Conservation (phyloP, 202 grass and related monocot species). For the Musa balbisiana region DNA sequence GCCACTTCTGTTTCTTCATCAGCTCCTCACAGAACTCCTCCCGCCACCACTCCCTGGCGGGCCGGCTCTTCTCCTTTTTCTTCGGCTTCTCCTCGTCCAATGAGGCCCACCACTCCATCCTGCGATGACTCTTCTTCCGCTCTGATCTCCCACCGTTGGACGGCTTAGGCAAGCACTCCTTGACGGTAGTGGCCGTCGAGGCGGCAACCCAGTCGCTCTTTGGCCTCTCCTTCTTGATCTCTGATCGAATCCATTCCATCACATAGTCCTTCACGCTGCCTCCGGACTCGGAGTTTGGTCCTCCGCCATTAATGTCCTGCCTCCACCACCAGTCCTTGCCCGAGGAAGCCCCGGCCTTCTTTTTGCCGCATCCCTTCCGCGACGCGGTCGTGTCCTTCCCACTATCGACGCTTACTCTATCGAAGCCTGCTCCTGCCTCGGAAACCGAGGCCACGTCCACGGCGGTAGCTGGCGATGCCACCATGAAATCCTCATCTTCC, state of each 20-base stretch:
- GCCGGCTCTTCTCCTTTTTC: slow-evolving; percentile 42
- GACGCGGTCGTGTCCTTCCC: slow-evolving; percentile 10
- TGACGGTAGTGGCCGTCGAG: slow-evolving; percentile 28
- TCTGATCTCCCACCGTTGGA: not conserved
- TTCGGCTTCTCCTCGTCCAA: slow-evolving; percentile 18
- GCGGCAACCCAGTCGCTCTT: slow-evolving; percentile 61
- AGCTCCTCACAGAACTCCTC: slow-evolving; percentile 96
- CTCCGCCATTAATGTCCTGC: slow-evolving; percentile 33
- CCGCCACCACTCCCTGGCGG: slow-evolving; percentile 84
- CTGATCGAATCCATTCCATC: slow-evolving; percentile 97
- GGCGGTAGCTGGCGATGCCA: slow-evolving; percentile 20
- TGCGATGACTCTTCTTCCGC: slow-evolving; percentile 2
- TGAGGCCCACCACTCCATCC: slow-evolving; percentile 17
- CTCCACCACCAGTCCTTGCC: slow-evolving; percentile 42
- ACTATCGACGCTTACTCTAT: slow-evolving; percentile 38
- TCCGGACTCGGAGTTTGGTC: slow-evolving; percentile 14
- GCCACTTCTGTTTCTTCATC: slow-evolving; percentile 71
- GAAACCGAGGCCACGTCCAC: slow-evolving; percentile 34
- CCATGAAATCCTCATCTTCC: slow-evolving; percentile 34
- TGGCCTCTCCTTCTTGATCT: slow-evolving; percentile 95
- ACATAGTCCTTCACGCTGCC: slow-evolving; percentile 79
- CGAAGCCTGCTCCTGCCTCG: slow-evolving; percentile 20
- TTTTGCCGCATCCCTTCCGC: slow-evolving; percentile 8
- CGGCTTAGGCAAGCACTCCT: slow-evolving; percentile 24
- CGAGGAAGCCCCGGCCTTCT: slow-evolving; percentile 18